These are phyloP conservation scores for Ophiocordyceps camponoti-saundersi DNA, from an alignment of 2,329 filamentous ascomycete genomes.

Conservation along the genomic window DNA sequence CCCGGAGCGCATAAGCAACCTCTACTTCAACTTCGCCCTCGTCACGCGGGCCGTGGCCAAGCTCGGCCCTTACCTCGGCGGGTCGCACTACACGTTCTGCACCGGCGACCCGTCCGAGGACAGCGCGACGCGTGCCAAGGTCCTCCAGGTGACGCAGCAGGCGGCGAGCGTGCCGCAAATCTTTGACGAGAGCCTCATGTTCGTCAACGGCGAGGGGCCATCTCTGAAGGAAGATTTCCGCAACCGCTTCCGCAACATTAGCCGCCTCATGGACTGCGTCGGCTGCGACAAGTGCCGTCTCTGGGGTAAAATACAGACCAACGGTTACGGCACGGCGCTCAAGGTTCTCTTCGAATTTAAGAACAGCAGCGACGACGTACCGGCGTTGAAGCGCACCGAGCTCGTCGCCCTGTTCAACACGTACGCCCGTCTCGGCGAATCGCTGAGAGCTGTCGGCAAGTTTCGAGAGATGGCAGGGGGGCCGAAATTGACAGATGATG, in stretches of 20 bases:
- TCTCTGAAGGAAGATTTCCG: conserved; percentile 93
- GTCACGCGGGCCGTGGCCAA: conserved; percentile 83
- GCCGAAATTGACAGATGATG: background rate
- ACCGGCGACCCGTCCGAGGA: conserved; percentile 72
- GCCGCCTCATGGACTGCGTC: conserved; percentile 93
- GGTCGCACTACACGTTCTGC: conserved; percentile 69
- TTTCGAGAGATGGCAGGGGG: conserved; percentile 42
- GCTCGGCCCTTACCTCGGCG: conserved; percentile 60
- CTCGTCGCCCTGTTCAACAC: conserved; percentile 92
- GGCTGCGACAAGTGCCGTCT: conserved; percentile 97
- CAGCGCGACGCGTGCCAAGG: conserved; percentile 59
- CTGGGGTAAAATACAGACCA: conserved; percentile 94
- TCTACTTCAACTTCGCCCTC: conserved; percentile 99
- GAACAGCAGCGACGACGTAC: conserved; percentile 43
- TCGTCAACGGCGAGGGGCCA: conserved; percentile 58
- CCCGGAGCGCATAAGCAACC: conserved; percentile 85
- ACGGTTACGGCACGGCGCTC: conserved; percentile 83
- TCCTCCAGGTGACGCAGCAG: conserved; percentile 55
- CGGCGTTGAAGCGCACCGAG: conserved; percentile 70
- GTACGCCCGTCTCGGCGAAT: conserved; percentile 70
- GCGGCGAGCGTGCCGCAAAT: conserved; percentile 60
- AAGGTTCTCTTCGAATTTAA: conserved; percentile 96
- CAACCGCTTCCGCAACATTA: conserved; percentile 92
- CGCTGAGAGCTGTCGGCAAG: conserved; percentile 54
- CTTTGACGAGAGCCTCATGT: conserved; percentile 93